These are phyloP conservation scores for Alternaria sp. DNA, from an alignment of 2,329 filamentous ascomycete species.

Conservation along the genomic window DNA sequence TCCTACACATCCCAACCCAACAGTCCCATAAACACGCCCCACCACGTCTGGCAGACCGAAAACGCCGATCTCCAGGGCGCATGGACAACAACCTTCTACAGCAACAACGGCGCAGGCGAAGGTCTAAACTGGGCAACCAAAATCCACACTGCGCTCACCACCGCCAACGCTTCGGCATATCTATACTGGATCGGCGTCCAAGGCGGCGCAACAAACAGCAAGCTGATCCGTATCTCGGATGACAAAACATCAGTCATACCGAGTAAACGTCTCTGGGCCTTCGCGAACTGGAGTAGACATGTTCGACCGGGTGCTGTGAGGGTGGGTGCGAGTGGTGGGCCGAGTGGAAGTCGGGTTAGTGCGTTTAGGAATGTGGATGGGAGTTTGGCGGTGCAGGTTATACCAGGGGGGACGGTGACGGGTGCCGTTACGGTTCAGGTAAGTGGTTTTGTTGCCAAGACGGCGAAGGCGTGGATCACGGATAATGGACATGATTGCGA, in stretches of 20 bases:
- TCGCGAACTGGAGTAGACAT: slow-evolving; percentile 50
- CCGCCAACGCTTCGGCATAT: slow-evolving; percentile 58
- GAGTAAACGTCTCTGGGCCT: slow-evolving; percentile 50
- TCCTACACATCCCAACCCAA: slow-evolving; percentile 28
- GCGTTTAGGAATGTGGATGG: slow-evolving; percentile 46
- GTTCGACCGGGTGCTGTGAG: slow-evolving; percentile 49
- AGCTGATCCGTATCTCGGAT: slow-evolving; percentile 43
- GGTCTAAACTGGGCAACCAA: slow-evolving; percentile 63
- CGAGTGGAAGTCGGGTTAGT: slow-evolving; percentile 36
- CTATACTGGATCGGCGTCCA: slow-evolving; percentile 62
- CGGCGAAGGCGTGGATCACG: slow-evolving; percentile 47
- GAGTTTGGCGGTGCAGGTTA: slow-evolving; percentile 45
- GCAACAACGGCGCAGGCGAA: slow-evolving; percentile 55
- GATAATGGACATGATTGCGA: slow-evolving; percentile 42
- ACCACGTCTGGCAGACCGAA: slow-evolving; percentile 62
- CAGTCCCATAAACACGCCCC: slow-evolving; percentile 41
- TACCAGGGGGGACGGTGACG: slow-evolving; percentile 35
- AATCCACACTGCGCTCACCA: slow-evolving; percentile 58
- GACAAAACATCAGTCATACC: slow-evolving; percentile 44
- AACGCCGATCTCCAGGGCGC: slow-evolving; percentile 54
- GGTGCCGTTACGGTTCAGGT: slow-evolving; percentile 32
- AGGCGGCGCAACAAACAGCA: slow-evolving; percentile 47
- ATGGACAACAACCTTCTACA: slow-evolving; percentile 54
- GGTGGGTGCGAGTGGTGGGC: slow-evolving; percentile 42
- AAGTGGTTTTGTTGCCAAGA: slow-evolving; percentile 30